Evolutionary conservation across 495 filamentous ascomycete species (phyloP), one percentile per base, ranked within the genome.

Genomic region (Tirmania nivea): DNA sequence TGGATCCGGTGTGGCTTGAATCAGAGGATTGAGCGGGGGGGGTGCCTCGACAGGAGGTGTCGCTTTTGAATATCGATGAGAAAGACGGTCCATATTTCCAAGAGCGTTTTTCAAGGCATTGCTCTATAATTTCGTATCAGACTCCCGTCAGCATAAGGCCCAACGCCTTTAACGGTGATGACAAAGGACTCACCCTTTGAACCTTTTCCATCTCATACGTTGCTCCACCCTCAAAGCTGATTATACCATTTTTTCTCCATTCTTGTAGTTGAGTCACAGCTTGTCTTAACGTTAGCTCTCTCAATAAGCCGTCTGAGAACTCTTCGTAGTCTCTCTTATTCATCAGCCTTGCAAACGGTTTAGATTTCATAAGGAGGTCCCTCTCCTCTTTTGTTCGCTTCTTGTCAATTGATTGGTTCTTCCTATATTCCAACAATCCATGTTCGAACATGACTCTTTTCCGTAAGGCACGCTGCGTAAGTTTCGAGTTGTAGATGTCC

Each of bases 371-470:
- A 19, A 92, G 63, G 17, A 96, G 69, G 16, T 95, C 90, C 9
- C 80, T 69, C 63, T 99, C 92, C 63, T 99, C 90, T 61, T 96
- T 96, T 0, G 84, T 86, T 25, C 89, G 79, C 69, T 88, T 94
- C 76, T 94, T 96, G 63, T 99, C 90, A 0, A 78, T 59, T 25
- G 80, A 84, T 10, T 71, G 80, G 60, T 90, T 93, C 65, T 93
- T 89, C 51, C 84, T 70, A 63, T 96, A 96, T 50, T 99, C 87
- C 1, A 99, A 72, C 25, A 99, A 70, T 53, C 80, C 79, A 64
- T 99, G 90, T 62, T 96, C 86, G 65, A 96, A 95, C 47, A 99
- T 84, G 19, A 94, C 80, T 68, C 88, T 92, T 66, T 99, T 99
- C 45, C 90, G 76, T 61, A 96, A 88, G n/a, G 83, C 88, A 35